phyloP scores from a whole-genome alignment of 495 filamentous ascomycete genomes.

The Neurospora tetrasperma region DNA sequence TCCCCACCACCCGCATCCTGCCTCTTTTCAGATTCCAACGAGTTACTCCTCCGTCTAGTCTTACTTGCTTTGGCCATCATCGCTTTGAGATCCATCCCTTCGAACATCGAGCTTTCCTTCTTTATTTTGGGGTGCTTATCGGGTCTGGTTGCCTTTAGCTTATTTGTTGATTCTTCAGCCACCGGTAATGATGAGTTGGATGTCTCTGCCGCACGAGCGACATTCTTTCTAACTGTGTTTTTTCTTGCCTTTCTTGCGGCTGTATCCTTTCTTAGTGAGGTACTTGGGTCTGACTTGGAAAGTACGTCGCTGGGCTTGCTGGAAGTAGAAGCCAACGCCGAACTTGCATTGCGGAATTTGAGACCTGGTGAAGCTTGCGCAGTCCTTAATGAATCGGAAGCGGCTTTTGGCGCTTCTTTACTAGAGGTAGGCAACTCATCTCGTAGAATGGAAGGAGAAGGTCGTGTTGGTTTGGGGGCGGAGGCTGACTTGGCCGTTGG shows the following conservation, averaged over 20 bases:
- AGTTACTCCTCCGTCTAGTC: not conserved
- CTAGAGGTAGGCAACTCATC: not conserved
- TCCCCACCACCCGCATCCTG: not conserved
- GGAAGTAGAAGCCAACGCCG: not conserved
- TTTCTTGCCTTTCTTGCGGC: not conserved
- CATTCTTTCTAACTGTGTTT: rapidly evolving
- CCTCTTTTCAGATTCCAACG: rapidly evolving
- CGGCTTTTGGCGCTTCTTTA: not conserved
- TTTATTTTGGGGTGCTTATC: not conserved
- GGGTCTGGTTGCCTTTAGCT: too few relatives aligned
- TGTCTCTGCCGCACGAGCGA: not conserved
- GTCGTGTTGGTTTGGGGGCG: not conserved
- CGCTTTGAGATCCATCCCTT: too few relatives aligned
- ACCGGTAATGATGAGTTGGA: not conserved
- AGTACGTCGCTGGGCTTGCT: not conserved
- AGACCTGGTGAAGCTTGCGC: not conserved
- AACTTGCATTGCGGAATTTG: not conserved
- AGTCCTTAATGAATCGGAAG: not conserved
- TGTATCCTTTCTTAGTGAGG: rapidly evolving
- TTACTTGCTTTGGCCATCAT: not conserved
- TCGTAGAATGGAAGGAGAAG: not conserved
- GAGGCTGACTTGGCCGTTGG: not conserved
- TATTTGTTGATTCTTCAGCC: too few relatives aligned
- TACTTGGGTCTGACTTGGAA: not conserved
- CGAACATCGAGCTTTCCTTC: too few relatives aligned